A percentile compares a stretch with the other conserved stretches of the same genome.
These are phyloP conservation scores for Umbelopsis sp. DNA, from an alignment of 192 early-diverging fungal species.

Conservation along the genomic window DNA sequence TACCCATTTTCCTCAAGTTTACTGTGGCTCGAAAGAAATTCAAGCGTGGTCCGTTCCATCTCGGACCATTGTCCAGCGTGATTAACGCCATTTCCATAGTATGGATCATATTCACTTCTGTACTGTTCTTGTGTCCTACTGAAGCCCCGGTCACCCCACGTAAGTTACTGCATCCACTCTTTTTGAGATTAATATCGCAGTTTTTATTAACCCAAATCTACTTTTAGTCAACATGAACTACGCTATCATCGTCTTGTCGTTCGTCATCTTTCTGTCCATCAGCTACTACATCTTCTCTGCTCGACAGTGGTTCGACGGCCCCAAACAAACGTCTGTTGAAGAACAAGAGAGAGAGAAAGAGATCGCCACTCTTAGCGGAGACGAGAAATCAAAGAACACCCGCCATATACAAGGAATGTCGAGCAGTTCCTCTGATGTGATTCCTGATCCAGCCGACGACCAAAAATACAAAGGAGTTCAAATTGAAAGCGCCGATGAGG, in stretches of 20 bases:
- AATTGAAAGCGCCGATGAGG: background rate
- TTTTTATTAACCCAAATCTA: background rate
- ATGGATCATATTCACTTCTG: slow-evolving; percentile 52
- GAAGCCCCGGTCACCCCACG: slow-evolving; percentile 41
- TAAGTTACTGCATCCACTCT: background rate
- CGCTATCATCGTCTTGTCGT: slow-evolving; percentile 43
- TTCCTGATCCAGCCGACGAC: background rate
- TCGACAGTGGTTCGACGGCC: slow-evolving; percentile 47
- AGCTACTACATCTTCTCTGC: slow-evolving; percentile 47
- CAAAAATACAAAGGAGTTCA: background rate
- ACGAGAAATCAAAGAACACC: background rate
- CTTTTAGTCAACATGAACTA: slow-evolving; percentile 49
- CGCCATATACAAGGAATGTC: no score
- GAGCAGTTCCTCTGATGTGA: no score
- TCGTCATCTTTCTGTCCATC: slow-evolving; percentile 48
- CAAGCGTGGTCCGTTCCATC: slow-evolving; percentile 51
- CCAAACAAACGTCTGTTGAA: slow-evolving; percentile 26
- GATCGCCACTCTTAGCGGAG: background rate
- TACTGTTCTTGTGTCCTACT: slow-evolving; percentile 52
- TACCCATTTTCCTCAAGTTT: slow-evolving; percentile 53
- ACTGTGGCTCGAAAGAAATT: slow-evolving; percentile 48
- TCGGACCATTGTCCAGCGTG: slow-evolving; percentile 48
- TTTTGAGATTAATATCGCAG: background rate
- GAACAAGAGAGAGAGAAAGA: slow-evolving; percentile 18
- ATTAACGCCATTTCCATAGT: slow-evolving; percentile 42